Evolutionary conservation across 768 basidiomycete species (phyloP).

Genomic region (Serpula lacrymans): DNA sequence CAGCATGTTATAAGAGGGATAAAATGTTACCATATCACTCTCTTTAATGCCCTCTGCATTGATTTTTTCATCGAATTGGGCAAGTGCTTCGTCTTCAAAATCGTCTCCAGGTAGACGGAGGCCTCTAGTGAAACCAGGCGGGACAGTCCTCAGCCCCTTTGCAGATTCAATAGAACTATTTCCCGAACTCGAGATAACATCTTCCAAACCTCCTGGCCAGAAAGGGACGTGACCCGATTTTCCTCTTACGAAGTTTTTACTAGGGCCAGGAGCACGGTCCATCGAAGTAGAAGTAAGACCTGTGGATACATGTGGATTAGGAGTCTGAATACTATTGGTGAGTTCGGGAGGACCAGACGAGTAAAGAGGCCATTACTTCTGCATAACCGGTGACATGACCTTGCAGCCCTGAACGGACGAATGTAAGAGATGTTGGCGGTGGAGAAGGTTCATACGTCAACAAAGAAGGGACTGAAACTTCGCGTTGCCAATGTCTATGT

Average conservation of each 20-base stretch:
- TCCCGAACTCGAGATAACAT: conserved; percentile 35
- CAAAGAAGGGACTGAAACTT: conserved; percentile 58
- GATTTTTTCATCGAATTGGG: conserved; percentile 20
- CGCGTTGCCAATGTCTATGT: conserved; percentile 69
- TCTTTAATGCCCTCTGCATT: conserved; percentile 5
- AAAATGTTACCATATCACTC: conserved; percentile 13
- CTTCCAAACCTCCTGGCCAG: conserved; percentile 89
- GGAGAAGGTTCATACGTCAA: conserved; percentile 65
- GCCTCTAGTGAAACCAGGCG: conserved; percentile 83
- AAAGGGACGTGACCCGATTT: conserved; percentile 94
- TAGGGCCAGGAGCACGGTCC: conserved; percentile 77
- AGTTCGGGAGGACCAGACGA: neutral
- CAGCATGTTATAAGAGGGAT: conserved; percentile 7
- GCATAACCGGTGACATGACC: conserved; percentile 78
- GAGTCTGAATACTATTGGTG: conserved; percentile 39
- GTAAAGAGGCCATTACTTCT: conserved; percentile 52
- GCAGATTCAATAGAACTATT: conserved; percentile 36
- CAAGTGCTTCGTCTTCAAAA: conserved; percentile 41
- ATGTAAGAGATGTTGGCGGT: conserved; percentile 69
- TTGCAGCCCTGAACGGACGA: conserved; percentile 75
- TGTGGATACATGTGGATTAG: conserved; percentile 52
- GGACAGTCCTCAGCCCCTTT: conserved; percentile 56
- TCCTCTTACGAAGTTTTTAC: conserved; percentile 84
- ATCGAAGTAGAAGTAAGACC: conserved; percentile 84
- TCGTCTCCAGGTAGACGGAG: conserved; percentile 65